A percentile compares a stretch with the other conserved stretches of the same genome.
phyloP scores from a whole-genome alignment of 1,139 yeast genomes.

The Geotrichum phurueaensis region DNA sequence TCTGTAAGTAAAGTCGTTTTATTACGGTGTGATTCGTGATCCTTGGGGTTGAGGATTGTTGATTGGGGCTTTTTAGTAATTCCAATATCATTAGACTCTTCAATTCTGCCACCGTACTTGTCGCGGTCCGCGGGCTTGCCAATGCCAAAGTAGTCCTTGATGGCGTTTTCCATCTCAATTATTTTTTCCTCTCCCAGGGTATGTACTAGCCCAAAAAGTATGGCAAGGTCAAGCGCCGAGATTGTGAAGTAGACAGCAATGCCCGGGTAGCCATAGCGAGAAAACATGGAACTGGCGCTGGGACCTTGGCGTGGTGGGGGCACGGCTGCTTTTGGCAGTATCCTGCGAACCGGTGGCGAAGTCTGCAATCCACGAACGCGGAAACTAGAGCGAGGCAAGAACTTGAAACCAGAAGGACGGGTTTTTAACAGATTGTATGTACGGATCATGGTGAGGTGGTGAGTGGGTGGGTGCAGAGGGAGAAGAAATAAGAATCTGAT shows the following conservation, averaged over 20 bases:
- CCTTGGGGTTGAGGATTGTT: not conserved
- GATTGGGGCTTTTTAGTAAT: not conserved
- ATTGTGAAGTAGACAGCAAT: not conserved
- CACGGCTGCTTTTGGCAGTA: not conserved
- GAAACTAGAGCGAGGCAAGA: not conserved
- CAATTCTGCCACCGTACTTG: constrained; percentile 2
- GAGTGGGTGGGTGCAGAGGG: not conserved
- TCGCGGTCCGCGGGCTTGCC: not conserved
- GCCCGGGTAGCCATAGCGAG: not conserved
- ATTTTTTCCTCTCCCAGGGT: not conserved
- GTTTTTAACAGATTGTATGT: not conserved
- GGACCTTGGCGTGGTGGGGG: not conserved
- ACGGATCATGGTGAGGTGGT: not conserved
- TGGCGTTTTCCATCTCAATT: not conserved
- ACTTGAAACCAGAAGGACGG: not conserved
- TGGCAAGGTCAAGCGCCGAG: not conserved
- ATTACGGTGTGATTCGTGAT: not conserved
- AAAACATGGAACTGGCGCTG: not conserved
- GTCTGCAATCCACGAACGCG: not conserved
- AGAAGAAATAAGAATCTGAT: not conserved
- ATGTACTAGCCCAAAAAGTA: not conserved
- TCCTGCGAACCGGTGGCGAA: not conserved
- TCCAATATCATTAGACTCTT: not conserved
- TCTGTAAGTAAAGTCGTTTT: constrained; percentile 1
- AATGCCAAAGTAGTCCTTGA: constrained; percentile 4